Percentiles rank a stretch among this genome's conserved stretches.
Conservation (phyloP, 768 basidiomycete genomes). For the Suillus decipiens region DNA sequence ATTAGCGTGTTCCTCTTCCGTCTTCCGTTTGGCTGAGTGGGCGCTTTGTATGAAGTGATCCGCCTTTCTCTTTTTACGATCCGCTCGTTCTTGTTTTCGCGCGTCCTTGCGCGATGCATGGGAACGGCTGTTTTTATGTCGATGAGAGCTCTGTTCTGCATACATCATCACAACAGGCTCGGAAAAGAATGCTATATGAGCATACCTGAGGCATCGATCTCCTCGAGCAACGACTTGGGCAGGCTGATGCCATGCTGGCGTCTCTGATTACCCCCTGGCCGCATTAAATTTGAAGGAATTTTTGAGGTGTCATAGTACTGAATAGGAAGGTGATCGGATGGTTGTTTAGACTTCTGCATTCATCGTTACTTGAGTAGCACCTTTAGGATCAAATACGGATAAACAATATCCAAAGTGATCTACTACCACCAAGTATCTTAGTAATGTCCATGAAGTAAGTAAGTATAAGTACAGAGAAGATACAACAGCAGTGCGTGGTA, state of each 20-base stretch:
- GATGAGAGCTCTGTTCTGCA: slow-evolving; percentile 12
- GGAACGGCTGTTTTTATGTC: slow-evolving; percentile 9
- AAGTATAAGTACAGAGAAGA: slow-evolving; percentile 21
- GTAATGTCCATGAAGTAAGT: slow-evolving; percentile 18
- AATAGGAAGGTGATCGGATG: background rate
- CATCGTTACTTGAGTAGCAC: background rate
- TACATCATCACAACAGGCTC: background rate
- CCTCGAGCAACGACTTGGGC: slow-evolving; percentile 30
- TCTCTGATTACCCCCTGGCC: slow-evolving; percentile 19
- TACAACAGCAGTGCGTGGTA: slow-evolving; percentile 7
- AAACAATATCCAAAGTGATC: slow-evolving; percentile 11
- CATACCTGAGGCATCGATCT: slow-evolving; percentile 24
- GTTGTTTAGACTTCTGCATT: background rate
- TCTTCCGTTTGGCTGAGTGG: slow-evolving; percentile 37
- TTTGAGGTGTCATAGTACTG: background rate
- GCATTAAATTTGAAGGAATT: background rate
- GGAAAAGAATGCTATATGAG: too few relatives aligned
- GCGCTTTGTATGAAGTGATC: slow-evolving; percentile 45
- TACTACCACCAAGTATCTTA: background rate
- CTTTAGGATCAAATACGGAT: slow-evolving; percentile 12
- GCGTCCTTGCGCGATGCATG: slow-evolving; percentile 56
- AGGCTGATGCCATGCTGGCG: slow-evolving; percentile 24
- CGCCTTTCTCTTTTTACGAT: slow-evolving; percentile 64
- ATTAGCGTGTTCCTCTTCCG: slow-evolving; percentile 46
- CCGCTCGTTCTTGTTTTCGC: slow-evolving; percentile 61